phyloP scores from a whole-genome alignment of 2,329 filamentous ascomycete species.

The Ceratocystis destructans region DNA sequence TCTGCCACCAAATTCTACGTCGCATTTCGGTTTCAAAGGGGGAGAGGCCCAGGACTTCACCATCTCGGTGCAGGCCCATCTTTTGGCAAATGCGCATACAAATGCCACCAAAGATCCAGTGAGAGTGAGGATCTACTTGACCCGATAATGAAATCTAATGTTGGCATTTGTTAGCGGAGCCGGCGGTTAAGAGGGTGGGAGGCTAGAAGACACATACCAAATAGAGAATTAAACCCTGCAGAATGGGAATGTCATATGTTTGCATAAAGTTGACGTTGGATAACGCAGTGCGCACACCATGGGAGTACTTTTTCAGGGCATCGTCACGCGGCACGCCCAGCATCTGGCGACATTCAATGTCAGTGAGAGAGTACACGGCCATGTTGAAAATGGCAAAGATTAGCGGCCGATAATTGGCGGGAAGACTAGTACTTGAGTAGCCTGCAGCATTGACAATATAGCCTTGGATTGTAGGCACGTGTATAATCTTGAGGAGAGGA shows the following conservation, averaged over 20 bases:
- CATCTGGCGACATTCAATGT: constrained; percentile 41
- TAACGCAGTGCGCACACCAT: constrained; percentile 38
- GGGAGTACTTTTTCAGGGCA: constrained; percentile 38
- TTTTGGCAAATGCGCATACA: constrained; percentile 51
- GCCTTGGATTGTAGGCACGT: constrained; percentile 55
- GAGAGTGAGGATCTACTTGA: constrained; percentile 43
- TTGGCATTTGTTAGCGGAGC: constrained; percentile 18
- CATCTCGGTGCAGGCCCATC: constrained; percentile 53
- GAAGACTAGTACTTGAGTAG: constrained; percentile 35
- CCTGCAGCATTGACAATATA: constrained; percentile 50
- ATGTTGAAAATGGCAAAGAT: constrained; percentile 53
- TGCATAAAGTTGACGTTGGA: constrained; percentile 43
- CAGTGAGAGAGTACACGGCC: constrained; percentile 41
- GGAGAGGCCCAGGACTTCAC: constrained; percentile 39
- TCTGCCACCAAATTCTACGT: constrained; percentile 53
- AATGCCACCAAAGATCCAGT: constrained; percentile 48
- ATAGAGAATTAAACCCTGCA: constrained; percentile 47
- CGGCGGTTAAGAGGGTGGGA: not conserved
- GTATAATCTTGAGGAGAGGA: constrained; percentile 57
- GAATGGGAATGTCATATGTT: constrained; percentile 41
- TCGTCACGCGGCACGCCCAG: constrained; percentile 37
- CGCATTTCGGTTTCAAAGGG: constrained; percentile 55
- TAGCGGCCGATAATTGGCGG: constrained; percentile 45
- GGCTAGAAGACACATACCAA: constrained; percentile 30
- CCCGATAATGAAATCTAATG: constrained; percentile 41